Conservation (phyloP, 2,329 filamentous ascomycete species). For the Pseudopithomyces maydicus region DNA sequence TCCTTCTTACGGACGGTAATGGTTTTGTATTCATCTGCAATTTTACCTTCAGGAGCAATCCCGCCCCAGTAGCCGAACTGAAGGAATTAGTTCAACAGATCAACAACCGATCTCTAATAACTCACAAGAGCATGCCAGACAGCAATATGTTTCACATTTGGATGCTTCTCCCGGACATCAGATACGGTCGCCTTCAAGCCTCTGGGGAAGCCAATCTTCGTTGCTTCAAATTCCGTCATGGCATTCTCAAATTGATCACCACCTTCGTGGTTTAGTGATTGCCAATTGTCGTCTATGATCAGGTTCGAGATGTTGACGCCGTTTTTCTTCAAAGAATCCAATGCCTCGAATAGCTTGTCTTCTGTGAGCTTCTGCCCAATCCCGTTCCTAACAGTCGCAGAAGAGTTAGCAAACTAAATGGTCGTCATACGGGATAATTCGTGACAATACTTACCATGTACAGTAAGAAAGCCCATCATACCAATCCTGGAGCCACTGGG, state of each 20-base stretch:
- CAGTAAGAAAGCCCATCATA: slow-evolving; percentile 93
- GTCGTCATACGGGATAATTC: too few relatives aligned
- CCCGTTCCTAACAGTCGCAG: slow-evolving; percentile 64
- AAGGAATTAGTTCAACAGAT: neutral
- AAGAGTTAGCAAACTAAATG: too few relatives aligned
- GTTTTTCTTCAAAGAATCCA: slow-evolving; percentile 71
- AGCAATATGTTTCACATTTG: slow-evolving; percentile 78
- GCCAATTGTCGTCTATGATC: slow-evolving; percentile 97
- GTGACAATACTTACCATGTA: slow-evolving; percentile 64
- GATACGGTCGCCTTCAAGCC: slow-evolving; percentile 75
- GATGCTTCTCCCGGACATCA: slow-evolving; percentile 71
- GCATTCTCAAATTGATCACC: slow-evolving; percentile 46
- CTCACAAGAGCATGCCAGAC: slow-evolving; percentile 88
- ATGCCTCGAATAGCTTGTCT: slow-evolving; percentile 75
- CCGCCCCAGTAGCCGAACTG: slow-evolving; percentile 68
- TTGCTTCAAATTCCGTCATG: slow-evolving; percentile 87
- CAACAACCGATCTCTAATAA: neutral
- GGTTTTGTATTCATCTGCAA: slow-evolving; percentile 81
- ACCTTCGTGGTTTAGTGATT: slow-evolving; percentile 51
- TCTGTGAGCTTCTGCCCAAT: slow-evolving; percentile 83
- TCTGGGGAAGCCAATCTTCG: slow-evolving; percentile 75
- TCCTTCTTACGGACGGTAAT: slow-evolving; percentile 60
- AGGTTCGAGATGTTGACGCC: slow-evolving; percentile 80
- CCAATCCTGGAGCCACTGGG: slow-evolving; percentile 82
- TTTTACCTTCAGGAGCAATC: slow-evolving; percentile 72